Evolutionary conservation across 2,329 filamentous ascomycete species (phyloP), one percentile per base, ranked within the genome.

Genomic region (Claviceps capensis): DNA sequence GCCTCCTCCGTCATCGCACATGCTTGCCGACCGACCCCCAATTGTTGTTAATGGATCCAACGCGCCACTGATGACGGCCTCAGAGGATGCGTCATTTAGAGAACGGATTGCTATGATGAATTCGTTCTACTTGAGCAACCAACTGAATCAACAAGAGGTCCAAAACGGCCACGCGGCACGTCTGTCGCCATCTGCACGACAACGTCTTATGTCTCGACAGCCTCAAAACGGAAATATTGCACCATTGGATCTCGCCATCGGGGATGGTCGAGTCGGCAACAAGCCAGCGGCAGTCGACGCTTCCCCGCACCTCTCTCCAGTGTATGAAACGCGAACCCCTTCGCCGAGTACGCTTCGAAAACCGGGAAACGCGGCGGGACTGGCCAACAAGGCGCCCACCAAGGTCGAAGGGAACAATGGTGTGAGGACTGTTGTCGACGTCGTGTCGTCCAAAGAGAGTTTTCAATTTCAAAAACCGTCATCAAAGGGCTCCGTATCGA

Each of bases 311-410:
- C 72, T 90, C 2, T 89, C 86, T 0, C 86, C 86, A 0, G 85
- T 89, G 0, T 85, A 84, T 51, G 86, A 89, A 67, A 77, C 78
- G 5, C 75, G 77, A n/a, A 85, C 82, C 0, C 83, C 85, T 2
- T 87, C 85, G 1, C 84, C 85, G 1, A 84, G 75, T 3, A 71
- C 76, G 13, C 69, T 70, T 52, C 74, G 82, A 51, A 81, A 75
- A 47, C 68, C 74, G 13, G 49, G 19, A 3, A 11, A 22, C 3
- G 47, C 26, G 17, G 26, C 45, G 14, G 22, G 59, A 17, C 62
- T 59, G 43, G 52, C 60, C 26, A 63, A 62, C 17, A 62, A 61
- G 46, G 56, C n/a, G 58, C 55, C 48, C 26, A 17, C 19, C 11
- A 46, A 54, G 38, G 23, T 11, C 3, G 54, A 55, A 30, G 26